Conservation (phyloP, 2,329 filamentous ascomycete species). For the Talaromyces pinophilus region DNA sequence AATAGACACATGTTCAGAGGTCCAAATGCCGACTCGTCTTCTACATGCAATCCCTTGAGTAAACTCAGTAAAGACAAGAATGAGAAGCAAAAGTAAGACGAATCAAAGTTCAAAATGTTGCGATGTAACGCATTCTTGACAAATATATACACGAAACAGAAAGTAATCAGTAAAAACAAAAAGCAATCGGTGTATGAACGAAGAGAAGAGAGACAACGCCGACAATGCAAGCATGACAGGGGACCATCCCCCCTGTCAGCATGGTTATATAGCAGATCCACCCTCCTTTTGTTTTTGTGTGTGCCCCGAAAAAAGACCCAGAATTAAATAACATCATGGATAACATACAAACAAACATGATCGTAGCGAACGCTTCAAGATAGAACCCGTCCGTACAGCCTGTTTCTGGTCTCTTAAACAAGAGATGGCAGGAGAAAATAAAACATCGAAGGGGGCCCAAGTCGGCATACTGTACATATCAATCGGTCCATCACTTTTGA, state of each 20-base stretch:
- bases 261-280: conserved; percentile 9
- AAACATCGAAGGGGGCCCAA: background rate
- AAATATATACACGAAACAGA: conserved; percentile 17
- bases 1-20: background rate
- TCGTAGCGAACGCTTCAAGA: conserved; percentile 1
- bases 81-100: background rate
- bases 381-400: background rate
- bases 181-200: conserved; percentile 11
- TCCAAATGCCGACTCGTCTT: background rate
- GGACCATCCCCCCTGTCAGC: background rate
- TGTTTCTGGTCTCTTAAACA: conserved; percentile 4
- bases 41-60: background rate
- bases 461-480: conserved; percentile 18
- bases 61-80: background rate
- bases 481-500: conserved; percentile 9
- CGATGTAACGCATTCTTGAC: background rate
- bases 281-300: conserved; percentile 5
- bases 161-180: background rate
- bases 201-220: conserved; percentile 8
- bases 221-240: conserved; percentile 13
- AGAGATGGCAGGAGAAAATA: conserved; percentile 3
- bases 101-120: conserved; percentile 1
- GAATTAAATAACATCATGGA: conserved; percentile 15
- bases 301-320: conserved; percentile 1
- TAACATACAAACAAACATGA: conserved; percentile 20